Conservation (phyloP, 73 alveolate species). For the Blepharisma stoltei region DNA sequence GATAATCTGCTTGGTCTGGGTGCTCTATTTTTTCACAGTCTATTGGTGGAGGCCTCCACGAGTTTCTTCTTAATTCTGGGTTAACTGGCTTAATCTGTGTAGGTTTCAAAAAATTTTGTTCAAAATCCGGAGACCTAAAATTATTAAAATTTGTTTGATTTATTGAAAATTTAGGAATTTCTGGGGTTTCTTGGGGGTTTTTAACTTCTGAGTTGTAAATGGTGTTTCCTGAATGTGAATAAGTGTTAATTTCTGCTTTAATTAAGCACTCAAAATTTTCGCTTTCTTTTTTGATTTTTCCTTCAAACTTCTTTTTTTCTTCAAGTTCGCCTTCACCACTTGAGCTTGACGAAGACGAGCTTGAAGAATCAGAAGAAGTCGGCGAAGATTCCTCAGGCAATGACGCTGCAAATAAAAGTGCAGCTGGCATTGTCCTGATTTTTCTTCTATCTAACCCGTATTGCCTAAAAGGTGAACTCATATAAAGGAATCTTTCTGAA, state of each 20-base stretch:
- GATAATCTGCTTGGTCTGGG: no score
- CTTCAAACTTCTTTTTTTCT: not conserved
- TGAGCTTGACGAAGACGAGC: not conserved
- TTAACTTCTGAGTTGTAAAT: not conserved
- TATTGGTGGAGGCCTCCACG: no score
- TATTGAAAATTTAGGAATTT: no score
- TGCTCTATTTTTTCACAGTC: no score
- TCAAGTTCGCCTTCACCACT: no score
- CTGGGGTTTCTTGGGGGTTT: no score
- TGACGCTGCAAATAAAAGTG: not conserved
- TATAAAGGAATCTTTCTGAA: not conserved
- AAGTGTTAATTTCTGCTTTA: not conserved
- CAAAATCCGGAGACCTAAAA: no score
- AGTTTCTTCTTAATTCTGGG: no score
- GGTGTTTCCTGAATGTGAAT: not conserved
- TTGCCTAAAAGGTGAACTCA: constrained; percentile 5
- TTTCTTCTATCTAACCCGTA: not conserved
- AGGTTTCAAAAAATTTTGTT: no score
- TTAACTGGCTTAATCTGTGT: no score
- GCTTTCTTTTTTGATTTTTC: not conserved
- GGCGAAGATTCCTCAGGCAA: not conserved
- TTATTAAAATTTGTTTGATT: no score
- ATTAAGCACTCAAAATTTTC: not conserved
- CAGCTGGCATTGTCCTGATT: not conserved
- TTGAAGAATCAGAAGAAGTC: not conserved